Evolutionary conservation across 202 grass and related monocot genomes (phyloP), one percentile per base, ranked within the genome.

Genomic region (Zoysia matrella): DNA sequence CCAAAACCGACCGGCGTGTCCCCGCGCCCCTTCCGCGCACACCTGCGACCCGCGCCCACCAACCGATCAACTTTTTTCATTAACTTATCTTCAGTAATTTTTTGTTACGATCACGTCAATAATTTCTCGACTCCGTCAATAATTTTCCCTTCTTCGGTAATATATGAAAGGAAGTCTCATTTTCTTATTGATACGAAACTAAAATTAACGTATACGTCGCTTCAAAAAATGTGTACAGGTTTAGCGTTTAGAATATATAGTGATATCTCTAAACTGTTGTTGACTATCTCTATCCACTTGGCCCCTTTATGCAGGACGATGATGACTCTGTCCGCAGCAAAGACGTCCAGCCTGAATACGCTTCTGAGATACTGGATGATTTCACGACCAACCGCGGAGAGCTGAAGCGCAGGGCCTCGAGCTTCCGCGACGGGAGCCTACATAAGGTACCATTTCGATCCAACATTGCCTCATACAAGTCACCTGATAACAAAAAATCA

Each of bases 351-450:
- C 8, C 73, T 52, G 87, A 83, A 40, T 87, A 89, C 16, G 86
- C 90, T 64, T 87, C 83, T 13, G 94, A 97, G 61, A 90, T 97
- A 85, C 22, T 94, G 18, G 91, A 94, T 6, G 94, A 92, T 47
- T 82, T 92, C 77, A 97, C 89, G 30, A 97, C 94, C 18, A 50
- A 85, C 39, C 91, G 94, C 45, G 94, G 89, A 41, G 87, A 97
- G 73, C 9, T 97, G 80, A 92, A 97, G 69, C 89, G 47, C 73
- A 86, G 91, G 75, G 72, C 81, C 36, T 56, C 42, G 1, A 94
- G 83, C 65, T 94, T 89, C 87, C 87, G 83, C 9, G 80, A 88
- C 11, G 89, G 90, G 47, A 74, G 83, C 57, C 55, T 77, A 42
- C 79, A 84, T 41, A 73, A 86, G 91, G 94, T 97, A 77, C 52